phyloP scores from a whole-genome alignment of 1,139 yeast genomes.

The Geotrichum cucujoidarum region DNA sequence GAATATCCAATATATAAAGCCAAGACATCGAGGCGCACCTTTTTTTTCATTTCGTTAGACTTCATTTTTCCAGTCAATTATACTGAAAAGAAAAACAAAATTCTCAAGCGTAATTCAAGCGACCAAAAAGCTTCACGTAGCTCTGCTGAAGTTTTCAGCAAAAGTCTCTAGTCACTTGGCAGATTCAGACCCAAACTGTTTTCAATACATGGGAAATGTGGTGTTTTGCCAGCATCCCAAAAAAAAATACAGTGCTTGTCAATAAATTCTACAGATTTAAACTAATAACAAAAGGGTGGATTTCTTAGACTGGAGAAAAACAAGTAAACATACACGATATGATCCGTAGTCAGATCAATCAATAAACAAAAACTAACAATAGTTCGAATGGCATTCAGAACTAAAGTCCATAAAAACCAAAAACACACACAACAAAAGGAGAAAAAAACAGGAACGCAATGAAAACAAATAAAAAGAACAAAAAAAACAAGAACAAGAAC shows the following conservation, averaged over 20 bases:
- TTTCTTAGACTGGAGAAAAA: background rate
- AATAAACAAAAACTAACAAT: background rate
- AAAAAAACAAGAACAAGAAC: background rate
- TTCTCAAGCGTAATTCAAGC: no score
- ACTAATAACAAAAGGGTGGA: background rate
- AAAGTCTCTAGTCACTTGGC: no score
- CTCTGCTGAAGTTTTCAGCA: no score
- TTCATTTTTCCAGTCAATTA: no score
- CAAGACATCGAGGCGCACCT: background rate
- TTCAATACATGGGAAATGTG: no score
- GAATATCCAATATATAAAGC: conserved; percentile 5
- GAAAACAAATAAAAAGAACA: background rate
- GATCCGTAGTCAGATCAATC: background rate
- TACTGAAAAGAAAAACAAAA: no score
- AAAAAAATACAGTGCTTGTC: no score
- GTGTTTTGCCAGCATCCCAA: no score
- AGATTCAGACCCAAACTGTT: no score
- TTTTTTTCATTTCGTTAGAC: background rate
- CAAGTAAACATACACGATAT: background rate
- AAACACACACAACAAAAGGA: background rate
- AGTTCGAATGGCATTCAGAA: background rate
- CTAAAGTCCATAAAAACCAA: background rate
- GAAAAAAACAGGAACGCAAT: background rate
- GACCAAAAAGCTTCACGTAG: no score
- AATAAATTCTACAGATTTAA: background rate